phyloP scores from a whole-genome alignment of 2,329 filamentous ascomycete genomes.

The Coniella lustricola region DNA sequence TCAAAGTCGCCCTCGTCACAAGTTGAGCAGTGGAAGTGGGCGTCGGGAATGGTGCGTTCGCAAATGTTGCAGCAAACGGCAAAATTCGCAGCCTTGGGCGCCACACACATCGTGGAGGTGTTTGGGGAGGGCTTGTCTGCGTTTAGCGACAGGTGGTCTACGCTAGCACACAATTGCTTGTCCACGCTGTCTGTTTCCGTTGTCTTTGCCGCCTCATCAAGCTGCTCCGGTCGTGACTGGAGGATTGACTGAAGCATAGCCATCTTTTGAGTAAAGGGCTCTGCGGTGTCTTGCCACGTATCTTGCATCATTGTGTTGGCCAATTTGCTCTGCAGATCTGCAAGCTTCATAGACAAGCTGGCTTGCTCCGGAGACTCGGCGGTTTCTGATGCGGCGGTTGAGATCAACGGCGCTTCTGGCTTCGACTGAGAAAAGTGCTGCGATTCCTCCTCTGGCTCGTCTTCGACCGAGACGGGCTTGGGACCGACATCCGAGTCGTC shows the following conservation, averaged over 20 bases:
- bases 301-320: not conserved
- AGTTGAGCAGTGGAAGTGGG: constrained; percentile 89
- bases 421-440: constrained; percentile 14
- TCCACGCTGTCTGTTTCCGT: too few relatives aligned
- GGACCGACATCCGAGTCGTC: constrained; percentile 29
- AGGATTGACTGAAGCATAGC: too few relatives aligned
- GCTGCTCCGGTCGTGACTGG: too few relatives aligned
- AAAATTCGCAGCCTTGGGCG: constrained; percentile 41
- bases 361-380: not conserved
- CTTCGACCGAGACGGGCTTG: constrained; percentile 22
- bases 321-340: not conserved
- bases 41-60: constrained; percentile 66
- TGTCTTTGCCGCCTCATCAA: too few relatives aligned
- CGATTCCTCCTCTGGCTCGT: constrained; percentile 15
- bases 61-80: constrained; percentile 94
- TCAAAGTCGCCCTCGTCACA: constrained; percentile 95
- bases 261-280: too few relatives aligned
- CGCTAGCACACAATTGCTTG: too few relatives aligned
- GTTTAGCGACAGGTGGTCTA: constrained; percentile 8
- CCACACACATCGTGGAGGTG: constrained; percentile 1
- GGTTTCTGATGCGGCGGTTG: constrained; percentile 7
- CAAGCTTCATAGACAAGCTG: not conserved
- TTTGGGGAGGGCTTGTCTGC: not conserved
- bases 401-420: constrained; percentile 18
- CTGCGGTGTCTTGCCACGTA: too few relatives aligned